Percentiles rank a stretch among this genome's conserved stretches.
phyloP scores from a whole-genome alignment of 345 rosid species.

The Erysimum cheiranthoides region DNA sequence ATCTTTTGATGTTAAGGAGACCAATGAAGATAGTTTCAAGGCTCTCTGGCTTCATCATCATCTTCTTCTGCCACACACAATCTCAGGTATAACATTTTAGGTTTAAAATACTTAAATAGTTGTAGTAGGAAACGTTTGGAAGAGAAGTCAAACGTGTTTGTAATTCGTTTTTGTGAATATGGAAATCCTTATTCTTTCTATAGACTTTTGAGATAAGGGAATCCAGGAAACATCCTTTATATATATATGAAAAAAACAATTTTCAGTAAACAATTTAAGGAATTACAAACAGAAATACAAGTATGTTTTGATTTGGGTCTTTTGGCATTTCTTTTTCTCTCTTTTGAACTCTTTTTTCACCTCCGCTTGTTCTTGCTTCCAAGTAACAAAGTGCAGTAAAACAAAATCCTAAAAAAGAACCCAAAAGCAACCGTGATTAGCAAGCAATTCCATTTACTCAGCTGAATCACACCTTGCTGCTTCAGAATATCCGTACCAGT shows the following conservation, averaged over 20 bases:
- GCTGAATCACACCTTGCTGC: slow-evolving; percentile 72
- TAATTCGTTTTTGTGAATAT: slow-evolving; percentile 43
- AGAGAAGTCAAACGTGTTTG: slow-evolving; percentile 31
- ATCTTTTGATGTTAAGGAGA: slow-evolving; percentile 27
- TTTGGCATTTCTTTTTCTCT: background rate
- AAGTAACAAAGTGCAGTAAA: slow-evolving; percentile 74
- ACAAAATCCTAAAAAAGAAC: slow-evolving; percentile 80
- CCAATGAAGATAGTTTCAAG: slow-evolving; percentile 23
- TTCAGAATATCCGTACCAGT: slow-evolving; percentile 69
- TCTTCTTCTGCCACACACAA: slow-evolving; percentile 20
- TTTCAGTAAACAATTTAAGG: slow-evolving; percentile 15
- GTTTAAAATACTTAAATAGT: slow-evolving; percentile 38
- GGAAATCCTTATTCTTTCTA: slow-evolving; percentile 24
- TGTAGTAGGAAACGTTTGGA: slow-evolving; percentile 19
- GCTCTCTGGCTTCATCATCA: slow-evolving; percentile 16
- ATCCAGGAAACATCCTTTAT: slow-evolving; percentile 10
- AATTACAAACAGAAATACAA: slow-evolving; percentile 32
- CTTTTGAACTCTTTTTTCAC: slow-evolving; percentile 37
- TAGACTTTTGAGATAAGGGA: slow-evolving; percentile 13
- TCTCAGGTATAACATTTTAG: slow-evolving; percentile 45
- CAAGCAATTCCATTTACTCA: slow-evolving; percentile 85
- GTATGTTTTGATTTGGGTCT: slow-evolving; percentile 14
- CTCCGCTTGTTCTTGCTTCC: slow-evolving; percentile 96
- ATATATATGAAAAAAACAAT: background rate
- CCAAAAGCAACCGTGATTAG: slow-evolving; percentile 88